Evolutionary conservation across 768 basidiomycete species (phyloP).

Genomic region (Paxillus involutus): DNA sequence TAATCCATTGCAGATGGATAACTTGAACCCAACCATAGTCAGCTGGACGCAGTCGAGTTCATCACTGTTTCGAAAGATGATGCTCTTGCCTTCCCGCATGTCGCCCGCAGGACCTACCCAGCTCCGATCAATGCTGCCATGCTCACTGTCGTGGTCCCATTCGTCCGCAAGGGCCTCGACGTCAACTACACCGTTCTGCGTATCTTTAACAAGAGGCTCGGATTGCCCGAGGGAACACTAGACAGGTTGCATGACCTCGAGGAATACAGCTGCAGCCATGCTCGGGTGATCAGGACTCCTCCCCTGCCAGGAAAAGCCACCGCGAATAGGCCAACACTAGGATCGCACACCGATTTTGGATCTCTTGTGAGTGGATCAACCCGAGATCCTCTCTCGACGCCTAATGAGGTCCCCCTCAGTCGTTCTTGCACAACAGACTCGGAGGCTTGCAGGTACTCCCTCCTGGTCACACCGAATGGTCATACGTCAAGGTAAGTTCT

Average conservation of each 20-base stretch:
- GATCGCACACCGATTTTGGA: conserved; percentile 75
- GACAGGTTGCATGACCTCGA: conserved; percentile 40
- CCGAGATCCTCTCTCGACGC: not conserved
- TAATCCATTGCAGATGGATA: too few relatives aligned
- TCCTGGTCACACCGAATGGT: conserved; percentile 62
- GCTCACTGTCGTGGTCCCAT: conserved; percentile 48
- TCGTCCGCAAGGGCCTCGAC: conserved; percentile 56
- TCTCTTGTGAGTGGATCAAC: conserved; percentile 46
- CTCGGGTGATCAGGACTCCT: conserved; percentile 52
- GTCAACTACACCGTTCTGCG: conserved; percentile 53
- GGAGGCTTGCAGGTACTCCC: conserved; percentile 71
- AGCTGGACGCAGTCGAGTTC: conserved; percentile 57
- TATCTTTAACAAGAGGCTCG: conserved; percentile 56
- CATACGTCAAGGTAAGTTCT: conserved; percentile 56
- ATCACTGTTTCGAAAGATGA: conserved; percentile 73
- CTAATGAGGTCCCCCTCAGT: conserved; percentile 32
- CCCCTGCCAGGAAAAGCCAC: conserved; percentile 28
- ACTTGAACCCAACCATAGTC: conserved; percentile 1
- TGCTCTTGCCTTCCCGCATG: conserved; percentile 54
- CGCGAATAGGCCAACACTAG: conserved; percentile 43
- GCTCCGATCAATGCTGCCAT: conserved; percentile 49
- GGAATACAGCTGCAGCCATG: conserved; percentile 57
- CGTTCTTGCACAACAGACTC: conserved; percentile 67
- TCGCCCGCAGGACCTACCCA: conserved; percentile 58
- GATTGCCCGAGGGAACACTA: conserved; percentile 50